Conservation (phyloP, 257 asterid genomes). For the Solanum sparsipilum region DNA sequence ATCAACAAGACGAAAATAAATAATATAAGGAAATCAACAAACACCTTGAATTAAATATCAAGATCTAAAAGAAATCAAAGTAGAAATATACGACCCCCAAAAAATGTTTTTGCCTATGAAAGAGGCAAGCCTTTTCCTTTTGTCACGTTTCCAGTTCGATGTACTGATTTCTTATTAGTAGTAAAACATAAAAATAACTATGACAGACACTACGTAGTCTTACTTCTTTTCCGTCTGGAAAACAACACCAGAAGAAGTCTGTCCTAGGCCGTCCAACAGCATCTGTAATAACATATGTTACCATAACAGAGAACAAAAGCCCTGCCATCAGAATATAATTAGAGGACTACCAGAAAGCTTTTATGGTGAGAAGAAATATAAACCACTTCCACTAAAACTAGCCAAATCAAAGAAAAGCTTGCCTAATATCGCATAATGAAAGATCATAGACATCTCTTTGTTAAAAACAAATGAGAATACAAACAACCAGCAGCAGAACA, state of each 20-base stretch:
- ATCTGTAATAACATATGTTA: constrained; percentile 54
- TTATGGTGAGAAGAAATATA: not conserved
- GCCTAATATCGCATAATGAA: constrained; percentile 66
- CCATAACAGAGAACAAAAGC: constrained; percentile 37
- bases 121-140: not conserved
- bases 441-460: constrained; percentile 71
- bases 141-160: not conserved
- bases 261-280: constrained; percentile 76
- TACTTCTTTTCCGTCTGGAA: constrained; percentile 70
- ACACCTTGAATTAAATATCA: not conserved
- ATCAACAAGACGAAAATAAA: not conserved
- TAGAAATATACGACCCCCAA: not conserved
- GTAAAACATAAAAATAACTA: not conserved
- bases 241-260: constrained; percentile 86
- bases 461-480: constrained; percentile 48
- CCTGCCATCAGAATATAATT: constrained; percentile 25
- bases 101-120: not conserved
- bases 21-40: not conserved
- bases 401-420: not conserved
- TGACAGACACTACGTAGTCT: constrained; percentile 8
- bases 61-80: not conserved
- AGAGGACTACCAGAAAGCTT: not conserved
- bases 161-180: not conserved
- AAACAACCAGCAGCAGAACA: constrained; percentile 40
- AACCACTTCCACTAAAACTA: not conserved